Conservation (phyloP, 768 basidiomycete species). For the Tephrocybe sp. region DNA sequence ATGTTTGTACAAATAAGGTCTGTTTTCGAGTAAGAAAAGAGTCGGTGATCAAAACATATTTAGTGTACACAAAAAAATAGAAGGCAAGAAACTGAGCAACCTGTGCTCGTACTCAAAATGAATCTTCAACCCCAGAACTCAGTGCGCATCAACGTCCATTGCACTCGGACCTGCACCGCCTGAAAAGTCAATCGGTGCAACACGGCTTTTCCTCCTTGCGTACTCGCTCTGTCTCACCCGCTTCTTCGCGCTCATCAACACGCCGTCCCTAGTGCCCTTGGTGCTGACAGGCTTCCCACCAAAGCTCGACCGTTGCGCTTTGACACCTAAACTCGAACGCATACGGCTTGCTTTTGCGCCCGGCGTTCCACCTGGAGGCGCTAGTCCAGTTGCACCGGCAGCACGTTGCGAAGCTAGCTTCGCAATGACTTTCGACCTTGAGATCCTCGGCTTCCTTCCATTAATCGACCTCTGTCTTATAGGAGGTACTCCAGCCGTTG, state of each 20-base stretch:
- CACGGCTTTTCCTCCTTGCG: constrained; percentile 53
- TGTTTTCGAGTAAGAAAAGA: too few species aligned
- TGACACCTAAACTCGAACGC: constrained; percentile 55
- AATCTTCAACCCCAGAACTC: too few species aligned
- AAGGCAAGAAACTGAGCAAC: neutral
- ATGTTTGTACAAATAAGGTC: too few species aligned
- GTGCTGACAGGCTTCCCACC: constrained; percentile 30
- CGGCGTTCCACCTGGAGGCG: constrained; percentile 13
- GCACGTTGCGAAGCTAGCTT: constrained; percentile 72
- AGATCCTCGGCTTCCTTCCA: constrained; percentile 73
- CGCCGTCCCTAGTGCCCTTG: constrained; percentile 30
- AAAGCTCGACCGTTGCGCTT: constrained; percentile 39
- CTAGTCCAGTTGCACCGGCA: constrained; percentile 24
- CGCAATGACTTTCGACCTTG: constrained; percentile 79
- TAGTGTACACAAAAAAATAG: too few species aligned
- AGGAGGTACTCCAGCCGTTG: neutral
- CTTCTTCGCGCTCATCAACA: constrained; percentile 70
- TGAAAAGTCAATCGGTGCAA: constrained; percentile 12
- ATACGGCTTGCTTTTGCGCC: constrained; percentile 29
- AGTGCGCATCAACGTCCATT: constrained; percentile 15
- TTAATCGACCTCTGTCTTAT: constrained; percentile 32
- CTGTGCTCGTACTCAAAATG: constrained; percentile 1
- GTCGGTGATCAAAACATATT: too few species aligned
- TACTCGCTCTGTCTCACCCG: constrained; percentile 78
- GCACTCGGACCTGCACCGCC: neutral